Conservation (phyloP, 176 grass and related monocot species). For the Miscanthus lutarioriparius region DNA sequence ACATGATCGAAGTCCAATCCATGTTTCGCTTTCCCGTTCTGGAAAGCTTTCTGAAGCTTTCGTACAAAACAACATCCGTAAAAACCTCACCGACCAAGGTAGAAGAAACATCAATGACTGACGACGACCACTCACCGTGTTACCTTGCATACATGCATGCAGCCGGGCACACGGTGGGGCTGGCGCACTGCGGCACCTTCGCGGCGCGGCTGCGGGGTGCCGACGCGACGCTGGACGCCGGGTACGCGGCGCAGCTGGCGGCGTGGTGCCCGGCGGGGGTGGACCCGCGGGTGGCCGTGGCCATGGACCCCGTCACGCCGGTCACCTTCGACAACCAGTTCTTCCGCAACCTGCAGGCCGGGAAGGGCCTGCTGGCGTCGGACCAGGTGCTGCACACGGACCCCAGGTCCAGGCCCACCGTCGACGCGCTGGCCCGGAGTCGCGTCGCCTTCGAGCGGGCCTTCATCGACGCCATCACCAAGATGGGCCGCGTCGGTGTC, state of each 20-base stretch:
- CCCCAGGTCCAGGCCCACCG: conserved; percentile 45
- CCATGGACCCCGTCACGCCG: conserved; percentile 50
- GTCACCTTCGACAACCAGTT: conserved; percentile 72
- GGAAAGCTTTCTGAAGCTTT: neutral
- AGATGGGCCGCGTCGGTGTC: conserved; percentile 66
- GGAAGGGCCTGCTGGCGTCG: conserved; percentile 57
- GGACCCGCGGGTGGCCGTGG: conserved; percentile 57
- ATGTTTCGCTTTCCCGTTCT: neutral
- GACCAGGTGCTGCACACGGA: conserved; percentile 74
- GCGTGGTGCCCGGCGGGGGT: conserved; percentile 53
- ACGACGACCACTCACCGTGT: too few species aligned
- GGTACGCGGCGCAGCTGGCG: conserved; percentile 47
- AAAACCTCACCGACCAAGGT: too few species aligned
- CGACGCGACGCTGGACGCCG: conserved; percentile 48
- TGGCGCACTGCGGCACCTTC: conserved; percentile 70
- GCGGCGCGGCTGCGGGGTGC: conserved; percentile 26
- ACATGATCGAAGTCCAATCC: neutral
- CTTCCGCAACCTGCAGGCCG: conserved; percentile 72
- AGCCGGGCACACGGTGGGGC: conserved; percentile 68
- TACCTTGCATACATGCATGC: too few species aligned
- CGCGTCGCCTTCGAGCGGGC: conserved; percentile 44
- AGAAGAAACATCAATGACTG: too few species aligned
- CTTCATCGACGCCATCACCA: conserved; percentile 50
- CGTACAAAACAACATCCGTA: neutral
- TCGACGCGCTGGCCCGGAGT: conserved; percentile 55